These are phyloP conservation scores for Dillenia turbinata DNA, from an alignment of 164 flowering plant species.

Conservation along the genomic window DNA sequence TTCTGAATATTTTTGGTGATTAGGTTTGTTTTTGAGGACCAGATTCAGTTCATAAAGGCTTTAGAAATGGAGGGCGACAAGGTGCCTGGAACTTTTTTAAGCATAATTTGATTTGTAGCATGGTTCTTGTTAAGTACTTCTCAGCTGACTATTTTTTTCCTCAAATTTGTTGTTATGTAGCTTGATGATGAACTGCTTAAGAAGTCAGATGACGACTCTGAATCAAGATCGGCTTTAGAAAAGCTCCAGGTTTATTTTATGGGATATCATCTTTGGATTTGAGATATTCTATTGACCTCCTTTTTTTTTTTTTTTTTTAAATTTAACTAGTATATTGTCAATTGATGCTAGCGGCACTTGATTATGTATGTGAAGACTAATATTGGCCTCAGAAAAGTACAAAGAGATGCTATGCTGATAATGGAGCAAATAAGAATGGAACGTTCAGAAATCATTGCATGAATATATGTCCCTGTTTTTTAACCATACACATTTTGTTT, in stretches of 20 bases:
- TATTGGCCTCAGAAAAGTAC: too few relatives aligned
- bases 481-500: too few relatives aligned
- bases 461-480: too few relatives aligned
- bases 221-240: conserved; percentile 56
- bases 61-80: conserved; percentile 76
- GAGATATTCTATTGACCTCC: background rate
- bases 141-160: background rate
- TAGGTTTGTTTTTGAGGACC: conserved; percentile 96
- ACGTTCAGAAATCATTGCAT: too few relatives aligned
- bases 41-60: conserved; percentile 86
- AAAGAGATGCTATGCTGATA: too few relatives aligned
- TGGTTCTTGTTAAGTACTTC: background rate
- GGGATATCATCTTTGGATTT: background rate
- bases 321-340: too few relatives aligned
- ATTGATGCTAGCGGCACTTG: too few relatives aligned
- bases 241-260: conserved; percentile 66
- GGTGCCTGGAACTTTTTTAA: conserved; percentile 29
- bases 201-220: conserved; percentile 35
- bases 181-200: conserved; percentile 39
- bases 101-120: background rate
- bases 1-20: background rate
- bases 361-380: too few relatives aligned
- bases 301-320: background rate
- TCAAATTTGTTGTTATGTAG: conserved; percentile 29
- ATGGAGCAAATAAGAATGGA: too few relatives aligned